These are phyloP conservation scores for Bipolaris sorokiniana DNA, from an alignment of 2,329 filamentous ascomycete genomes.

Conservation along the genomic window DNA sequence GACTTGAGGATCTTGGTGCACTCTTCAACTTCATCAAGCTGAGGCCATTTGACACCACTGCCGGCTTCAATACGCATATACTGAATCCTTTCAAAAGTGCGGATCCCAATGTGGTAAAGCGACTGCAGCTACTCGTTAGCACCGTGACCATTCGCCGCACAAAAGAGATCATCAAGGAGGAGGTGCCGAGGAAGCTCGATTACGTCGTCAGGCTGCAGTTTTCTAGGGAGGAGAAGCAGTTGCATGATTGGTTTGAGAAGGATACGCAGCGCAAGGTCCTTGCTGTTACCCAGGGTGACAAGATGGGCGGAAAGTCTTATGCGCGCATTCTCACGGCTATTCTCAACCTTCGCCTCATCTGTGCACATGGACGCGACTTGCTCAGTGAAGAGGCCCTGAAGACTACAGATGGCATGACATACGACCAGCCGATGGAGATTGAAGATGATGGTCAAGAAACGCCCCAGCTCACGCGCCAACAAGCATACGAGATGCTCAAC, in stretches of 20 bases:
- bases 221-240: slow-evolving; percentile 70
- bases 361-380: slow-evolving; percentile 91
- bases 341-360: slow-evolving; percentile 84
- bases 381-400: slow-evolving; percentile 83
- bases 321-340: slow-evolving; percentile 93
- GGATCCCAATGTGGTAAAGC: slow-evolving; percentile 81
- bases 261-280: slow-evolving; percentile 82
- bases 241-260: slow-evolving; percentile 85
- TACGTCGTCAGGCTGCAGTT: slow-evolving; percentile 77
- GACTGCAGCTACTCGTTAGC: slow-evolving; percentile 87
- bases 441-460: slow-evolving; percentile 74
- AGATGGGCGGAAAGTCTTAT: slow-evolving; percentile 83
- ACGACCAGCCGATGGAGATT: slow-evolving; percentile 84
- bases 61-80: slow-evolving; percentile 79
- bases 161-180: slow-evolving; percentile 74
- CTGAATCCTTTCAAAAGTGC: slow-evolving; percentile 85
- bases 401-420: slow-evolving; percentile 79
- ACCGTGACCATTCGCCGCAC: slow-evolving; percentile 91
- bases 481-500: slow-evolving; percentile 84
- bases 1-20: slow-evolving; percentile 82
- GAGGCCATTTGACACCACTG: slow-evolving; percentile 80
- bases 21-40: slow-evolving; percentile 85
- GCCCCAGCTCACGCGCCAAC: slow-evolving; percentile 66
- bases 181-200: slow-evolving; percentile 73
- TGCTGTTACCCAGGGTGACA: slow-evolving; percentile 69